phyloP scores from a whole-genome alignment of 2,329 filamentous ascomycete genomes.

The Pseudocercospora vitis region DNA sequence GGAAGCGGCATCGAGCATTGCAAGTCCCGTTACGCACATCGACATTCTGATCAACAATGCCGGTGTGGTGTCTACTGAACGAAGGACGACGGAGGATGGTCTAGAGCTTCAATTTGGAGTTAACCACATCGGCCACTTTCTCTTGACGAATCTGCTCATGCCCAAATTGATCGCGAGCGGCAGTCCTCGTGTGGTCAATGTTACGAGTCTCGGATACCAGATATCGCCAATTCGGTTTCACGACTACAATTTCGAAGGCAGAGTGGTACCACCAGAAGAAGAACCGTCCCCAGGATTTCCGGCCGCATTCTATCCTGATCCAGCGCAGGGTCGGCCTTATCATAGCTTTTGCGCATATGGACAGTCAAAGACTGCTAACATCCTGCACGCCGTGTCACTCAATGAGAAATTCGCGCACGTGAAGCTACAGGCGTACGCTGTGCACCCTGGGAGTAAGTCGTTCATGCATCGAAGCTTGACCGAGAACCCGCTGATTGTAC shows the following conservation, averaged over 20 bases:
- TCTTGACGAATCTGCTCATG: conserved; percentile 38
- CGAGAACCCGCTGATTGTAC: background rate
- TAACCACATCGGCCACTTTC: conserved; percentile 57
- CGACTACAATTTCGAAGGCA: conserved; percentile 38
- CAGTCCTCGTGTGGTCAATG: conserved; percentile 33
- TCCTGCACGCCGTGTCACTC: conserved; percentile 45
- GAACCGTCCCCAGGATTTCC: conserved; percentile 17
- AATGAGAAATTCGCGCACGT: conserved; percentile 34
- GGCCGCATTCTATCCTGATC: conserved; percentile 12
- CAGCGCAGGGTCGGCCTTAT: conserved; percentile 34
- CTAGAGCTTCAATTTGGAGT: conserved; percentile 55
- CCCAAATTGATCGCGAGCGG: conserved; percentile 19
- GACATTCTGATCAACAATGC: conserved; percentile 16
- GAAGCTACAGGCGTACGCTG: conserved; percentile 41
- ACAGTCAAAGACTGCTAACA: conserved; percentile 50
- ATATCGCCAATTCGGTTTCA: conserved; percentile 37
- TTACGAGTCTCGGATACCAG: conserved; percentile 29
- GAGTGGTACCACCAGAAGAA: conserved; percentile 25
- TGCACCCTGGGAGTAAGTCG: conserved; percentile 43
- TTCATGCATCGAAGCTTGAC: background rate
- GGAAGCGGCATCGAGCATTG: background rate
- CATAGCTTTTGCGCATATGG: conserved; percentile 44
- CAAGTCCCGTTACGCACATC: background rate
- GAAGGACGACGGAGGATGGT: conserved; percentile 30
- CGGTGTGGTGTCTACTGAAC: conserved; percentile 1